Percentiles rank a stretch among this genome's conserved stretches.
These are phyloP conservation scores for Eimeria acervulina DNA, from an alignment of 169 alveolate genomes.

Conservation along the genomic window DNA sequence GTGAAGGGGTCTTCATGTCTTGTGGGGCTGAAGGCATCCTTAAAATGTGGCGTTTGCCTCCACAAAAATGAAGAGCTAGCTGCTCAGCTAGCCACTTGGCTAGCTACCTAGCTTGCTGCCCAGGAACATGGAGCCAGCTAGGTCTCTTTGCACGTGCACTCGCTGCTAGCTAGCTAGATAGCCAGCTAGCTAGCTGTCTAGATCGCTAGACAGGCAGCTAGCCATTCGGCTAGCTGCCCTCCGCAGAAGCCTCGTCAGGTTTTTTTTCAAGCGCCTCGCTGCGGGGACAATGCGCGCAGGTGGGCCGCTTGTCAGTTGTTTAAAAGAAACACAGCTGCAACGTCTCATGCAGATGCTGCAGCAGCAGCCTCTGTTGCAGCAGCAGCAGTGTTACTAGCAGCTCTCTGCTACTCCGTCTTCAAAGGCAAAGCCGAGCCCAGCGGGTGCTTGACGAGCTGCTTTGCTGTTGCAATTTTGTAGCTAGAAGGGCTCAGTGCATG, in stretches of 20 bases:
- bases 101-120: not conserved
- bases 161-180: not conserved
- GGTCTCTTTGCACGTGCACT: not conserved
- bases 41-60: conserved; percentile 35
- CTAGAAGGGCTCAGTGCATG: not conserved
- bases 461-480: not conserved
- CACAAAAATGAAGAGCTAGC: not conserved
- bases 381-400: not conserved
- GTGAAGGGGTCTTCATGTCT: conserved; percentile 8
- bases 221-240: not conserved
- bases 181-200: conserved; percentile 18
- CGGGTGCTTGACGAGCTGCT: not conserved
- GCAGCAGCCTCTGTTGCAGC: conserved; percentile 11
- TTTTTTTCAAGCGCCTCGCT: not conserved
- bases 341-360: not conserved
- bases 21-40: conserved; percentile 65
- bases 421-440: not conserved
- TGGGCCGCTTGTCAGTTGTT: conserved; percentile 22
- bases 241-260: not conserved
- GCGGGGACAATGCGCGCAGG: not conserved
- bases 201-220: not conserved
- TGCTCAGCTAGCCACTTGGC: not conserved
- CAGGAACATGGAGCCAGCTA: not conserved
- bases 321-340: not conserved
- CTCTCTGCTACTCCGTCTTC: not conserved